Evolutionary conservation across 164 flowering plant species (phyloP).

Genomic region (Vitis vinifera): DNA sequence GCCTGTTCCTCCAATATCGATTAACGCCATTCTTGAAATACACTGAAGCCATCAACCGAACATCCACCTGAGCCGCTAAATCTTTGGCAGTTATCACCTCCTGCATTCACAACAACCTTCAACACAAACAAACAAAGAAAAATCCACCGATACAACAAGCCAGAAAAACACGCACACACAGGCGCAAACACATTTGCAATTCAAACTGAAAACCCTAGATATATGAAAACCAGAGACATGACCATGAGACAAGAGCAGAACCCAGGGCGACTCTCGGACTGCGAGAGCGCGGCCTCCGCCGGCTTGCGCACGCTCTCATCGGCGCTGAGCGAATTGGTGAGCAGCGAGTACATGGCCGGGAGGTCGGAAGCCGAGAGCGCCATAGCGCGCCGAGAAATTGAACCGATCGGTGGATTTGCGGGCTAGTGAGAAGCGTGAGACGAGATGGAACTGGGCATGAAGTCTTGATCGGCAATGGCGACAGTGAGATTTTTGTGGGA

Average conservation of each 20-base stretch:
- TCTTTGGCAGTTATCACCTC: conserved; percentile 83
- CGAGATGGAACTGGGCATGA: no score
- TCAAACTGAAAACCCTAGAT: conserved; percentile 19
- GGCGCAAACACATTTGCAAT: neutral
- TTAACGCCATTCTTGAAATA: conserved; percentile 84
- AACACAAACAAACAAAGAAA: neutral
- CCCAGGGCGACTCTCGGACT: conserved; percentile 81
- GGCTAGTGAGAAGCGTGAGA: no score
- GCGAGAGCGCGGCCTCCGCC: conserved; percentile 76
- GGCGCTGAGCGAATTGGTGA: conserved; percentile 69
- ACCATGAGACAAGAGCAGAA: conserved; percentile 96
- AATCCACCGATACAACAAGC: no score
- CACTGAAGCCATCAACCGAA: conserved; percentile 86
- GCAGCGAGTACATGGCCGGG: conserved; percentile 68
- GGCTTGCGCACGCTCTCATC: conserved; percentile 68
- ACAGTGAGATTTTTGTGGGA: no score
- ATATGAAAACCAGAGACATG: conserved; percentile 7
- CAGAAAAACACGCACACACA: no score
- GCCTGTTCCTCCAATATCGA: conserved; percentile 81
- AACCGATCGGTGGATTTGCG: no score
- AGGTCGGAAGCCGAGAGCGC: conserved; percentile 84
- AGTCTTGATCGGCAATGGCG: no score
- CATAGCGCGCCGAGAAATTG: conserved; percentile 28
- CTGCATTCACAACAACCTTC: conserved; percentile 35
- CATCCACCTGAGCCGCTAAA: conserved; percentile 66